Evolutionary conservation across 2,329 filamentous ascomycete species (phyloP).

Genomic region (Neopestalotiopsis clavispora): DNA sequence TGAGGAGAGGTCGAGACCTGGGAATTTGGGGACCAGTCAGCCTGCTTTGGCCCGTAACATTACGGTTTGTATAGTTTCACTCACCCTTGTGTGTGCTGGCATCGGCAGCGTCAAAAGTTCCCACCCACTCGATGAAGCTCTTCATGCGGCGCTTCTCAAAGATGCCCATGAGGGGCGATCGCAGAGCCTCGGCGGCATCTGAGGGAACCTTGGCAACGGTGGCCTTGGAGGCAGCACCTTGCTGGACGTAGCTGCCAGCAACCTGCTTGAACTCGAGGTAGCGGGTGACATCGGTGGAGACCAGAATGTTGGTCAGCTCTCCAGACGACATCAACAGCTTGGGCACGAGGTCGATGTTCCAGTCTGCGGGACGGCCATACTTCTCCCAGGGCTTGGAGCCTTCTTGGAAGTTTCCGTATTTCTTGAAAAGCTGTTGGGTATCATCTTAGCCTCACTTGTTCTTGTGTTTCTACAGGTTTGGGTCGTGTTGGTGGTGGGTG

Average conservation of each 20-base stretch:
- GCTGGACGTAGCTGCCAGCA: constrained; percentile 94
- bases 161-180: constrained; percentile 92
- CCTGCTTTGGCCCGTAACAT: neutral
- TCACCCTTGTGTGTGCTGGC: constrained; percentile 87
- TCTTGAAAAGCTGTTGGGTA: constrained; percentile 82
- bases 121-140: constrained; percentile 95
- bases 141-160: constrained; percentile 98
- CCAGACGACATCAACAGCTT: constrained; percentile 99
- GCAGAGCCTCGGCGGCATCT: constrained; percentile 86
- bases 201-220: constrained; percentile 97
- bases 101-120: constrained; percentile 81
- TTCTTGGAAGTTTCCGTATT: constrained; percentile 80
- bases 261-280: constrained; percentile 95
- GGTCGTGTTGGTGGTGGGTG: constrained; percentile 18
- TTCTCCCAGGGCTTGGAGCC: constrained; percentile 97
- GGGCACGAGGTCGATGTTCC: constrained; percentile 98
- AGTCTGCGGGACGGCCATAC: constrained; percentile 95
- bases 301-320: constrained; percentile 97
- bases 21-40: neutral
- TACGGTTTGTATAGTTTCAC: constrained; percentile 27
- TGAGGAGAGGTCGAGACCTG: constrained; percentile 78
- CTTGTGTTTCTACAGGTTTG: neutral
- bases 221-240: constrained; percentile 79
- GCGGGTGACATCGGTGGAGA: constrained; percentile 89
- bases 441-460: constrained; percentile 10